These are phyloP conservation scores for Cyberlindnera euphorbiiphila DNA, from an alignment of 805 yeast species.

Conservation along the genomic window DNA sequence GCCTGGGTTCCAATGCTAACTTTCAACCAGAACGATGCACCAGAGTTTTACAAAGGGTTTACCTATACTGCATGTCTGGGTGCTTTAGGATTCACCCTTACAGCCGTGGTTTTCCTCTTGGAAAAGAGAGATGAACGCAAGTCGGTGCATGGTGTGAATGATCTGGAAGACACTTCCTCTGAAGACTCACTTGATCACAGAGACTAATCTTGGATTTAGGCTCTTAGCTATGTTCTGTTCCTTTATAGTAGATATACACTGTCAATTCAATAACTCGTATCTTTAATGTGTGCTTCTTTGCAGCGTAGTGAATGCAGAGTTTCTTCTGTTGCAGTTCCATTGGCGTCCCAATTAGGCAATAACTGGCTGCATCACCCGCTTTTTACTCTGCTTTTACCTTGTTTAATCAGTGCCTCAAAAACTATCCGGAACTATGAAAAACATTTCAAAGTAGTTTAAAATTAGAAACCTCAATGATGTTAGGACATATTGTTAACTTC, in stretches of 20 bases:
- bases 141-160: conserved; percentile 2
- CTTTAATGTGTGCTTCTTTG: too few species aligned
- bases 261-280: too few species aligned
- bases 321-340: conserved; percentile 13
- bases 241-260: too few species aligned
- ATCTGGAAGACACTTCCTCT: too few species aligned
- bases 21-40: conserved; percentile 37
- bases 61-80: conserved; percentile 23
- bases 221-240: too few species aligned
- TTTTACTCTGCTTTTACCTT: neutral
- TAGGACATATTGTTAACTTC: too few species aligned
- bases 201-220: too few species aligned
- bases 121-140: conserved; percentile 1
- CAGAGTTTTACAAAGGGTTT: conserved; percentile 37
- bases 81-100: conserved; percentile 4
- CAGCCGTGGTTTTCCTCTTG: neutral
- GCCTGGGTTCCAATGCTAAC: conserved; percentile 37
- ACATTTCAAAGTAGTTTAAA: too few species aligned
- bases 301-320: too few species aligned
- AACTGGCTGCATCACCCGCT: conserved; percentile 2
- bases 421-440: conserved; percentile 1
- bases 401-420: neutral
- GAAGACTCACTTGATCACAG: too few species aligned
- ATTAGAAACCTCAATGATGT: too few species aligned
- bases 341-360: conserved; percentile 17